Percentiles rank a stretch among this genome's conserved stretches.
These are phyloP conservation scores for Dactylonectria estremocensis DNA, from an alignment of 2,329 filamentous ascomycete species.

Conservation along the genomic window DNA sequence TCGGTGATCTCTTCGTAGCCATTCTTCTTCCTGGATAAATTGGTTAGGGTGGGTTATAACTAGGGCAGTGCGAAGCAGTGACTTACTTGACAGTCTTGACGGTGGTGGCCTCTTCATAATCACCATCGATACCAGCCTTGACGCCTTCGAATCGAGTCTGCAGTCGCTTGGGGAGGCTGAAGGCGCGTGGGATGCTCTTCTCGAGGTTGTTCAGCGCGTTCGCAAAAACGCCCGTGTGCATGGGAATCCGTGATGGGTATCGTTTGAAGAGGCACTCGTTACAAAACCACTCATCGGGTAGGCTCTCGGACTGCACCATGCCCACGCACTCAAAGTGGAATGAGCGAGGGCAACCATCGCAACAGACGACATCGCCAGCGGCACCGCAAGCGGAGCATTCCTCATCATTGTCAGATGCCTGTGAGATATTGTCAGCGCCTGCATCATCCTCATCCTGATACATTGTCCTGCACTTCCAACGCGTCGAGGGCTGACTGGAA, in stretches of 20 bases:
- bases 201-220: constrained; percentile 76
- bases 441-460: constrained; percentile 41
- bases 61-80: constrained; percentile 6
- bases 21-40: constrained; percentile 62
- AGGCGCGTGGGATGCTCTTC: constrained; percentile 79
- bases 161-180: constrained; percentile 78
- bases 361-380: constrained; percentile 89
- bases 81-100: constrained; percentile 77
- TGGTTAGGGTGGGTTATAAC: constrained; percentile 7
- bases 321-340: constrained; percentile 94
- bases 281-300: constrained; percentile 89
- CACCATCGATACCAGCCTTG: constrained; percentile 80
- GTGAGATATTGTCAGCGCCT: constrained; percentile 51
- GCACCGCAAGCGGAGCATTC: constrained; percentile 89
- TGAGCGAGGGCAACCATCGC: constrained; percentile 90
- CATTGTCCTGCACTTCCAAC: constrained; percentile 38
- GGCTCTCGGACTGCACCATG: constrained; percentile 78
- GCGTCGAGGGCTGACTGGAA: constrained; percentile 44
- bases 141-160: constrained; percentile 87
- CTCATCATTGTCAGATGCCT: constrained; percentile 83
- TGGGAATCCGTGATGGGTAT: constrained; percentile 62
- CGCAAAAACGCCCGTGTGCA: constrained; percentile 71
- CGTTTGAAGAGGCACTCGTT: constrained; percentile 74
- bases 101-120: constrained; percentile 79
- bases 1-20: constrained; percentile 76